These are phyloP conservation scores for Apiosordaria backusii DNA, from an alignment of 495 filamentous ascomycete genomes.

Conservation along the genomic window DNA sequence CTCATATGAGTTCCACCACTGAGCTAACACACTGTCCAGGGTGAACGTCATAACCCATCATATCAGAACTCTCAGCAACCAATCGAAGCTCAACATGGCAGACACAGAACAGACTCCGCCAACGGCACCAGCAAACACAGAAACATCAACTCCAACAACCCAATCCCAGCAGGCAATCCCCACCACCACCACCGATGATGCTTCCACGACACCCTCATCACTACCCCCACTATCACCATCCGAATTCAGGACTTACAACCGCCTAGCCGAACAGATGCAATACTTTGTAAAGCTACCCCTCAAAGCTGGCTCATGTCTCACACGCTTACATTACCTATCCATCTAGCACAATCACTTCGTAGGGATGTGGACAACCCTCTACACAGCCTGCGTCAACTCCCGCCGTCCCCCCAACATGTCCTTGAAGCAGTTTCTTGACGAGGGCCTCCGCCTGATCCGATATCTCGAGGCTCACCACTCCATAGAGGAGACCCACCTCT, in stretches of 20 bases:
- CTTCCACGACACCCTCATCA: slow-evolving; percentile 9
- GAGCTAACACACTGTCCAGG: not conserved
- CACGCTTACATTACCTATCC: slow-evolving; percentile 1
- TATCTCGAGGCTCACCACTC: slow-evolving; percentile 73
- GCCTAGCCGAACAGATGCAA: slow-evolving; percentile 74
- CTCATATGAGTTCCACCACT: not conserved
- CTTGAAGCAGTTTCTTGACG: slow-evolving; percentile 56
- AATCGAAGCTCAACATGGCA: not conserved
- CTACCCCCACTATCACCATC: slow-evolving; percentile 27
- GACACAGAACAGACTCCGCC: not conserved
- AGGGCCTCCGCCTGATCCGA: slow-evolving; percentile 61
- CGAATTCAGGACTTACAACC: slow-evolving; percentile 56
- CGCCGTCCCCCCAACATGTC: slow-evolving; percentile 56
- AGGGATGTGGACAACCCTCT: slow-evolving; percentile 64
- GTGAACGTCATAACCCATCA: not conserved
- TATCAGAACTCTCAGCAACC: not conserved
- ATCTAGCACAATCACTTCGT: slow-evolving; percentile 73
- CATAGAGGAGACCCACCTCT: slow-evolving; percentile 82
- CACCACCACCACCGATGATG: not conserved
- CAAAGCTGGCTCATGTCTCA: not conserved
- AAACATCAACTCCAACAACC: not conserved
- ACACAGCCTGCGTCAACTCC: slow-evolving; percentile 52
- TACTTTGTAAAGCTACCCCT: too few species aligned
- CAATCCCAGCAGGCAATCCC: not conserved
- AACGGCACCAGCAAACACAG: not conserved